Evolutionary conservation across 129 eudicot species (phyloP), one percentile per base, ranked within the genome.

Genomic region (Centrapalus pauciflorus): DNA sequence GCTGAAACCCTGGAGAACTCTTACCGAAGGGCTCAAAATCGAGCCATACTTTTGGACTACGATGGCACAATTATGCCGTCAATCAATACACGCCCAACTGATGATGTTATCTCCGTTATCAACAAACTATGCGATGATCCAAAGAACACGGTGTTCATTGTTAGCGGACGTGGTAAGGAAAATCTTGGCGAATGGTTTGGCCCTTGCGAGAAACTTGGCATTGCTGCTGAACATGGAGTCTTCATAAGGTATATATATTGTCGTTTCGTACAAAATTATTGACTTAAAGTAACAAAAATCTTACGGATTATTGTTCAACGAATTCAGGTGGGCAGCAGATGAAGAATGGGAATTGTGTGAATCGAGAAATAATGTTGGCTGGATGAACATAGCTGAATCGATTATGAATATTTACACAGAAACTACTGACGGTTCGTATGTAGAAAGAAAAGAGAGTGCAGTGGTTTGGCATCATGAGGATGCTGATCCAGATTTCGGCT

Each of bases 181-280:
- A 76, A 62, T 12, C 64, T 80, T 23, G 73, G 66, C 20, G 11
- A 13, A 7, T 76, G 81, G 81, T 71, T 80, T 55, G 14, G 56
- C 33, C 64, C 68, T 1, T 75, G 85, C 59, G 25, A 51, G 61
- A 64, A 65, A 21, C 77, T 75, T 10, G 82, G 76, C 23, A 69
- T 78, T 61, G 82, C 82, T 23, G 85, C 82, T 1, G 85, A 81
- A 46, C 85, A 81, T 27, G 77, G 79, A 45, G 76, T 67, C 70
- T 76, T 76, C n/a, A 9, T 77, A 61, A 72, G 85, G 79, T 81
- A 49, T 41, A 35, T 16, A 30, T 58, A 17, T 58, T 21, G 29
- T 60, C 45, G 30, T 49, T 43, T 24, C 4, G 37, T 14, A 37
- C 51, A 23, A 30, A 61, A n/a, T n/a, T 63, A 34, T 58, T 58